Conservation (phyloP, 23 red algal genomes). For the Chondrus crispus region DNA sequence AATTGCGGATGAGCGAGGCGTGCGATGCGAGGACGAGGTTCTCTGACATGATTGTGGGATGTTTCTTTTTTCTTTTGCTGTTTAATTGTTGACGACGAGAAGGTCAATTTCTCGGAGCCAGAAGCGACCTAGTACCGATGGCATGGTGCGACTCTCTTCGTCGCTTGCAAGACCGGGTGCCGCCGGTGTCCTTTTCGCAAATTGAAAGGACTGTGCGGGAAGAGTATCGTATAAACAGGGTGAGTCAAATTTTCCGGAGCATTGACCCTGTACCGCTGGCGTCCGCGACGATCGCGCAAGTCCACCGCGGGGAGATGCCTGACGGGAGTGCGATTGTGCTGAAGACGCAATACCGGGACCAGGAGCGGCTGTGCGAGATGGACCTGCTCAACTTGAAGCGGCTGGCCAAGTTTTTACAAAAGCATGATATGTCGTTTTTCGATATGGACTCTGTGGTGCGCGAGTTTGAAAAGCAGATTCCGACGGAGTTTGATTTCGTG, state of each 20-base stretch:
- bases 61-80: too few species aligned
- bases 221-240: slow-evolving; percentile 49
- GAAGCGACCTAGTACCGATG: slow-evolving; percentile 80
- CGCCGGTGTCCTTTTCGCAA: slow-evolving; percentile 60
- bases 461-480: slow-evolving; percentile 90
- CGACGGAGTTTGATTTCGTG: slow-evolving; percentile 96
- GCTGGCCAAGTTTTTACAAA: slow-evolving; percentile 80
- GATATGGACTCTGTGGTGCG: slow-evolving; percentile 82
- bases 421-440: slow-evolving; percentile 84
- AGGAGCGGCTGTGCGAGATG: slow-evolving; percentile 80
- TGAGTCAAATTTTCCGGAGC: slow-evolving; percentile 67
- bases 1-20: too few species aligned
- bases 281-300: slow-evolving; percentile 92
- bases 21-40: too few species aligned
- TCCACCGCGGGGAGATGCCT: slow-evolving; percentile 70
- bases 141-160: slow-evolving; percentile 75
- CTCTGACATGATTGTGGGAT: too few species aligned
- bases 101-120: slow-evolving; percentile 73
- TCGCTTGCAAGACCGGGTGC: slow-evolving; percentile 73
- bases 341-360: slow-evolving; percentile 85
- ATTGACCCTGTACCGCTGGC: slow-evolving; percentile 69
- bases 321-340: slow-evolving; percentile 77
- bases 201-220: slow-evolving; percentile 63
- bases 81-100: too few species aligned
- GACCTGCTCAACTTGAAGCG: slow-evolving; percentile 86